Base-by-base conservation (phyloP, 495 filamentous ascomycete genomes). In the Xanthoparmelia taractica region DNA sequence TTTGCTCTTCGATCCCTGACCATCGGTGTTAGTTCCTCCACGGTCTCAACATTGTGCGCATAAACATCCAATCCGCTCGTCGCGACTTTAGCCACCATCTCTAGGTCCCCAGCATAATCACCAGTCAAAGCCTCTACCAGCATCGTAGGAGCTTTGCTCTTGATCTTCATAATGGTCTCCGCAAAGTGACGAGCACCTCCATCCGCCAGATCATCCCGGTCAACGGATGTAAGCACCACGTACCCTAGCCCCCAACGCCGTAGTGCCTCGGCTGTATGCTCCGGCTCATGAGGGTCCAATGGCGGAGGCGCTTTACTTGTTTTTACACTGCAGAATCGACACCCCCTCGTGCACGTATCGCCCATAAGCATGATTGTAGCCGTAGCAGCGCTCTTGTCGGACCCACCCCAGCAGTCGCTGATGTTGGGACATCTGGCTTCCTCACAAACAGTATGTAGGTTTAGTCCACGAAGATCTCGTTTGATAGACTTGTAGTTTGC, bases 361-460 rank as follows among this genome's bases (percentile, higher is more conserved):
- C 94, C 94, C 93, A 97, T 97, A 10, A 97, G 79, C 95, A 98
- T 97, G 77, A 98, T 97, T 12, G 94, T 98, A 0, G 95, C 94
- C 33, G 94, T 98, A 2, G 95, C 95, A 29, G 90, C 86, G 57
- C 85, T 83, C 77, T 96, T 96, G 74, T 88, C 84, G 68, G 77
- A 81, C 40, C 94, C 94, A 61, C 94, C 94, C 94, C 94, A 98
- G 80, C 94, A 98, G 73, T 96, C 91, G 65, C 87, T 90, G 58
- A 98, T 97, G 73, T 98, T 98, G 48, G 94, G 94, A 73, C 94
- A 98, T 37, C 92, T 84, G 20, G 94, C 94, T 77, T 98, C 95
- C 76, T 98, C 94, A 74, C 94, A 98, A 18, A 98, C 94, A 10
- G 94, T 98, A 72, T 97, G 92, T 41, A 98, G 77, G 59, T 87